Base-by-base conservation (phyloP, 768 basidiomycete species). In the Leccinum subtestaceum region DNA sequence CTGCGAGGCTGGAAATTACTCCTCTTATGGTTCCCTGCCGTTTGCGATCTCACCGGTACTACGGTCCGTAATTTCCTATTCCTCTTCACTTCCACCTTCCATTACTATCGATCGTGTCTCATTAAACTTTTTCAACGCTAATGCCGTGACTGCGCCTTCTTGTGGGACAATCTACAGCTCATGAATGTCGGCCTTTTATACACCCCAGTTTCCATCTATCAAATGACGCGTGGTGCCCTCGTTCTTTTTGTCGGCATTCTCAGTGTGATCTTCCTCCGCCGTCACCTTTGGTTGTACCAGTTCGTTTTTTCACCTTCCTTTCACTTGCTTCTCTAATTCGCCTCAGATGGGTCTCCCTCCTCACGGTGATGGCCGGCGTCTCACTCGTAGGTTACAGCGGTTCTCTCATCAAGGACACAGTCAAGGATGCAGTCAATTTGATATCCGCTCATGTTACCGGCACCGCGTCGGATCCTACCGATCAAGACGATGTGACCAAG, bases 131-230 rank as follows among this genome's bases (percentile, higher is more conserved):
- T 50, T 43, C 52, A 58, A 56, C 51, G 52, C 69, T 68, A 49
- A 73, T 65, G 55, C 54, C 61, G 36, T 56, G 52, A 50, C 57
- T 57, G 51, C 55, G 4, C 27, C 54, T 65, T 61, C 52, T 52
- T 48, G 50, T 57, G 60, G 55, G 53, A 58, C 53, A 58, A 50
- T 65, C 45, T 62, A 65, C 70, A 80, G 77, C 77, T 97, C 64
- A 98, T 98, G 97, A 97, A 97, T 70, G 80, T 96, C 64, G 97
- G 97, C 56, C 82, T 99, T 50, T 82, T 99, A 38, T 93, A 95
- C 74, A 95, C 95, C 1, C 96, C 96, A 29, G 97, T 99, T 56
- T 95, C 92, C 46, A 93, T 98, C 66, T 98, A 93, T 78, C 96
- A 97, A 74, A 96, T 97, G 95, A 93, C 88, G 60, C 86, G 90